Conservation (phyloP, 2,329 filamentous ascomycete species). For the Colletotrichum scovillei region DNA sequence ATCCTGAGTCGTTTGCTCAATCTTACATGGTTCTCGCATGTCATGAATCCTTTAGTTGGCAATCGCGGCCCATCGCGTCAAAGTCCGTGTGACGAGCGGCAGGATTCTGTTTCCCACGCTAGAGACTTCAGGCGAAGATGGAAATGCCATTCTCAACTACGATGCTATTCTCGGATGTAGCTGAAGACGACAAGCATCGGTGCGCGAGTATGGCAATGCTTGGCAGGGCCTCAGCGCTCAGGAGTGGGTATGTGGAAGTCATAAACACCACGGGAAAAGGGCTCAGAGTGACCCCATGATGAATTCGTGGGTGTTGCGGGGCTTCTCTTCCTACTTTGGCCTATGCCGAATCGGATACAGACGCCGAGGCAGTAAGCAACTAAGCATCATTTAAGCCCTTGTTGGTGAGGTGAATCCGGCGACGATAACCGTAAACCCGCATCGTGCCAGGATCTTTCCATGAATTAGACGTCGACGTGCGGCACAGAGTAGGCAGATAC, state of each 20-base stretch:
- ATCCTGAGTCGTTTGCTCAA: background rate
- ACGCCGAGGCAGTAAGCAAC: constrained; percentile 1
- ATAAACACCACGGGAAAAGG: background rate
- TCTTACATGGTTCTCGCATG: background rate
- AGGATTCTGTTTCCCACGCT: background rate
- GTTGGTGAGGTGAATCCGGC: background rate
- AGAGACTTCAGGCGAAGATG: constrained; percentile 14
- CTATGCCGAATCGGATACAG: constrained; percentile 9
- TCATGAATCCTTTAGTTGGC: background rate
- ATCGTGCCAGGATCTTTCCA: background rate
- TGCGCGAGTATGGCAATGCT: constrained; percentile 7
- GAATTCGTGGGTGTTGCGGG: background rate
- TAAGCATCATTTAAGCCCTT: background rate
- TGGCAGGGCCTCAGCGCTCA: constrained; percentile 16
- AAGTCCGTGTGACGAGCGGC: background rate
- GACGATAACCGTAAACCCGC: background rate
- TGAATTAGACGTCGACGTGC: constrained; percentile 9
- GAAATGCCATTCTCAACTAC: background rate
- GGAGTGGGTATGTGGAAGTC: background rate
- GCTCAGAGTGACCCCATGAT: background rate
- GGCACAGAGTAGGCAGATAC: background rate
- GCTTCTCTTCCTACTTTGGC: background rate
- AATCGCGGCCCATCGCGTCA: background rate
- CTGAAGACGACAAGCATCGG: constrained; percentile 9
- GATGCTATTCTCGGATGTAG: constrained; percentile 16